Evolutionary conservation across 441 rosid species (phyloP).

Genomic region (Populus hybrid): DNA sequence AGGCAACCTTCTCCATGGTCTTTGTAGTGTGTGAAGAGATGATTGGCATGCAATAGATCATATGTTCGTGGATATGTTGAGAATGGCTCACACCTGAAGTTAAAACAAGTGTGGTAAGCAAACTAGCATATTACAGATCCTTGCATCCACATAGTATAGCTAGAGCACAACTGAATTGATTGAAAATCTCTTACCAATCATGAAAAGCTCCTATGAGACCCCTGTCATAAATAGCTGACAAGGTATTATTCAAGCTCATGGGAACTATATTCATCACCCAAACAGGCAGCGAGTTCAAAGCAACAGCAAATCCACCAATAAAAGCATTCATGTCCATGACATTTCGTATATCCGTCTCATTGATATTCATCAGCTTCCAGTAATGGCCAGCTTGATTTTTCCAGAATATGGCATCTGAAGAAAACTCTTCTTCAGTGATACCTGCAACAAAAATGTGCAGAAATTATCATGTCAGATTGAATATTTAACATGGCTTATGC

Average conservation of each 20-base stretch:
- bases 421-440: constrained; percentile 56
- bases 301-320: constrained; percentile 79
- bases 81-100: constrained; percentile 84
- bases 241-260: constrained; percentile 56
- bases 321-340: constrained; percentile 93
- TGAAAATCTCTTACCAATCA: constrained; percentile 62
- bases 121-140: not conserved
- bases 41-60: constrained; percentile 74
- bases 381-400: constrained; percentile 59
- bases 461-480: constrained; percentile 10
- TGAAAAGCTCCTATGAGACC: constrained; percentile 82
- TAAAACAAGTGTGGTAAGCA: constrained; percentile 2
- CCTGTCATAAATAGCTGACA: constrained; percentile 71
- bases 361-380: constrained; percentile 68
- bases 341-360: constrained; percentile 57
- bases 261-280: constrained; percentile 97
- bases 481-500: not conserved
- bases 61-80: constrained; percentile 93
- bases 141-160: constrained; percentile 2
- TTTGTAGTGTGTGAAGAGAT: constrained; percentile 60
- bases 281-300: constrained; percentile 61
- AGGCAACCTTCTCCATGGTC: constrained; percentile 57
- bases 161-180: not conserved
- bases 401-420: constrained; percentile 59
- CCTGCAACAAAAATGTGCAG: constrained; percentile 35